Percentiles rank a stretch among this genome's conserved stretches.
phyloP scores from a whole-genome alignment of 169 alveolate species.

The Blepharisma undulans region DNA sequence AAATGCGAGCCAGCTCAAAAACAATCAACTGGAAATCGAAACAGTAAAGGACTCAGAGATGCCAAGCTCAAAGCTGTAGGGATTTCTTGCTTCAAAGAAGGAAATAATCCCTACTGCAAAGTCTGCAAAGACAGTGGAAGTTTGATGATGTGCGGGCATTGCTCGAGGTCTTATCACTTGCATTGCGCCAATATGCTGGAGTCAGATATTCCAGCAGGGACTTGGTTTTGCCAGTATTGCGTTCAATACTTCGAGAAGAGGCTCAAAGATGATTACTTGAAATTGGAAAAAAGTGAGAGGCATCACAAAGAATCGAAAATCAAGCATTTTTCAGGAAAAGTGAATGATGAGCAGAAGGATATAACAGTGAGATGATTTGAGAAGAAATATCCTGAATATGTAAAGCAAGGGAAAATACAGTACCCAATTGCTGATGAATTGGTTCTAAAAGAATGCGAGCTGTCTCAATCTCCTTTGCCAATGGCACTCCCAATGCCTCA shows the following conservation, averaged over 20 bases:
- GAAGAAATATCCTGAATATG: constrained; percentile 26
- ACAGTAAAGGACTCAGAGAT: neutral
- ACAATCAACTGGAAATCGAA: neutral
- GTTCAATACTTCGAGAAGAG: neutral
- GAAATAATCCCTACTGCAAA: neutral
- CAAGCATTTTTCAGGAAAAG: no score
- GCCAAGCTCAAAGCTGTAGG: constrained; percentile 4
- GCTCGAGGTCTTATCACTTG: constrained; percentile 23
- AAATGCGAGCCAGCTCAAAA: neutral
- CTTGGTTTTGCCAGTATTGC: constrained; percentile 33
- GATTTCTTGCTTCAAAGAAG: constrained; percentile 4
- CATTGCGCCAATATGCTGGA: constrained; percentile 12
- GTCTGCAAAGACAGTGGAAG: constrained; percentile 36
- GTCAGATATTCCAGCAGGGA: constrained; percentile 23
- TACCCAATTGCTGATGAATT: constrained; percentile 39
- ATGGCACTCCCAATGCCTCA: neutral
- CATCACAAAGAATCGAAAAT: neutral
- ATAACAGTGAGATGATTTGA: neutral
- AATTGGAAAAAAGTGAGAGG: neutral
- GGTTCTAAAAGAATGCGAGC: neutral
- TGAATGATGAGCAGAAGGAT: neutral
- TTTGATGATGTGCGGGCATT: neutral
- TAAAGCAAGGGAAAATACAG: neutral
- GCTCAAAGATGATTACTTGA: neutral
- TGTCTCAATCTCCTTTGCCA: neutral